Evolutionary conservation across 1,284 basidiomycete species (phyloP).

Genomic region (Microbotryum silenes-acaulis): DNA sequence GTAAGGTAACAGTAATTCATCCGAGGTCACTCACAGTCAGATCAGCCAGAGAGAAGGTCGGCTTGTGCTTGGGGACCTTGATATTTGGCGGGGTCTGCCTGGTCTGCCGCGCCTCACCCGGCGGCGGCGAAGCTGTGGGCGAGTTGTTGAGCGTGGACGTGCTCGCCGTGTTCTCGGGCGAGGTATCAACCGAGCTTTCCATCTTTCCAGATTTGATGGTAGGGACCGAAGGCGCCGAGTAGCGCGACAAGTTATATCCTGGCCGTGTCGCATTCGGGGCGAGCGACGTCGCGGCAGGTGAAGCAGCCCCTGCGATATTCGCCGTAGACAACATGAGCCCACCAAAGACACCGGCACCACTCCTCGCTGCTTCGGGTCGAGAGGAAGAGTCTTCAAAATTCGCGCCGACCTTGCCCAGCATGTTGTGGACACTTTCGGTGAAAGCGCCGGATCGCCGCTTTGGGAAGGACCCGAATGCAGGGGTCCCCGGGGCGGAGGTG

Average conservation of each 20-base stretch:
- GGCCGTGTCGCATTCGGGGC: constrained; percentile 60
- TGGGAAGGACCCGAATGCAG: not conserved
- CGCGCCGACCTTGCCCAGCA: constrained; percentile 18
- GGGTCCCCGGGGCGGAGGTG: not conserved
- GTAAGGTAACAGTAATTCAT: too few species aligned
- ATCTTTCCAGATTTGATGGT: not conserved
- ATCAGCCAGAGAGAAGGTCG: too few species aligned
- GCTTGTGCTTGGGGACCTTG: too few species aligned
- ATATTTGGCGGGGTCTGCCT: too few species aligned
- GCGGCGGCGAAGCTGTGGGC: constrained; percentile 3
- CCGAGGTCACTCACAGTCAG: too few species aligned
- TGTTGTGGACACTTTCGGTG: not conserved
- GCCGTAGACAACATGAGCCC: constrained; percentile 64
- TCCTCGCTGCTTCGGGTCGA: constrained; percentile 51
- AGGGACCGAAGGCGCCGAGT: constrained; percentile 21
- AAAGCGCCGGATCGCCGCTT: too few species aligned
- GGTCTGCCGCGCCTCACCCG: not conserved
- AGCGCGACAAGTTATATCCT: constrained; percentile 61
- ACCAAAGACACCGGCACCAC: constrained; percentile 61
- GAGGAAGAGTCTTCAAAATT: constrained; percentile 33
- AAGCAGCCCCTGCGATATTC: constrained; percentile 42
- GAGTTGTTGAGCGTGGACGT: constrained; percentile 13
- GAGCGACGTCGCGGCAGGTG: constrained; percentile 51
- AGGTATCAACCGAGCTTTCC: constrained; percentile 7
- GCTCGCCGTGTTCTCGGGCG: constrained; percentile 11